Evolutionary conservation across 306 rosid species (phyloP), one percentile per base, ranked within the genome.

Genomic region (Luffa aegyptiaca): DNA sequence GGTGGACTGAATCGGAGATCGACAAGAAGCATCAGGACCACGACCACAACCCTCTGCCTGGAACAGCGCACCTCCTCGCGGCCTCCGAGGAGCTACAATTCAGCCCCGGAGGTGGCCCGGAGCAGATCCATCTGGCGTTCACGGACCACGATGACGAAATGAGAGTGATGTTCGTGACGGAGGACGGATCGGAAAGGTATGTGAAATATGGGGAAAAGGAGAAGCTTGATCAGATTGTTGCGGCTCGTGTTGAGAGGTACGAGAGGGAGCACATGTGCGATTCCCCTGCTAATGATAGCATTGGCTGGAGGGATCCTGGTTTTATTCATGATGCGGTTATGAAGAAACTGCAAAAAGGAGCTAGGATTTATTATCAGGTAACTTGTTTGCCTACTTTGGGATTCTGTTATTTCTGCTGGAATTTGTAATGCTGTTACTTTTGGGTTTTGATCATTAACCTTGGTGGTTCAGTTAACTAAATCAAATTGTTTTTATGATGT

Each of bases 251-350:
- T 76, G 76, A 11, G 83, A 82, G 93, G 87, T 95, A 95, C 51
- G 96, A 90, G 84, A 89, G 85, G 86, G 84, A 85, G 66, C 88
- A 95, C 84, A 89, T 91, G 97, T 95, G 98, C 78, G 92, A 92
- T 65, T 80, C 90, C 10, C 97, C 98, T 8, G 98, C 97, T 5
- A 95, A 91, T 66, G 5, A 71, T 1, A 90, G 88, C 37, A 37
- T 85, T 4, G 98, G 96, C 4, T 92, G 97, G 98, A 91, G 98
- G 74, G 98, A 95, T 69, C 97, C 97, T 21, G 98, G 98, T 46
- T 92, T 80, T 49, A 85, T 91, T 8, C 98, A 95, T 20, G 92
- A 93, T 31, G 98, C 86, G 0, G 82, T 90, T 53, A 83, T 95
- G 88, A 86, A n/a, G 26, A 81, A 74, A 41, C 86, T 95, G 89